phyloP scores from a whole-genome alignment of 2,329 filamentous ascomycete genomes.

The Pseudocercospora vitis region DNA sequence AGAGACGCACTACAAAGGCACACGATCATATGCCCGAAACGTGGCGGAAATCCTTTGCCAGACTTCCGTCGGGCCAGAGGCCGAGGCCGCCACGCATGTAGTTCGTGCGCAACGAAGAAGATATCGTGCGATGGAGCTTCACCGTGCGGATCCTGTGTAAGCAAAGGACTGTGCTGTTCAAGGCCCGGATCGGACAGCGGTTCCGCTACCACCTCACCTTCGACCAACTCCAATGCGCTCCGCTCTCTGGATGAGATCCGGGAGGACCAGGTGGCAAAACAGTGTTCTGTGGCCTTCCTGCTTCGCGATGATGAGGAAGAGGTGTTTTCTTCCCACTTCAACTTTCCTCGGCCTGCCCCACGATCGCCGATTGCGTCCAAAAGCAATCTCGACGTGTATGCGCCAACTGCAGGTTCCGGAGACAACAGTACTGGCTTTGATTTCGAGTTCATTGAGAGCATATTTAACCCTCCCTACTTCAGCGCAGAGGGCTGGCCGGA shows the following conservation, averaged over 20 bases:
- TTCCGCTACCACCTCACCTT: background rate
- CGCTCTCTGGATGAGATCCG: background rate
- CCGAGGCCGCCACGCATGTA: conserved; percentile 11
- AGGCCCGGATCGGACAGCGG: background rate
- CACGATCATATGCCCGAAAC: conserved; percentile 5
- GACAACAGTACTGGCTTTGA: conserved; percentile 1
- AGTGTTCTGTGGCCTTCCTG: conserved; percentile 6
- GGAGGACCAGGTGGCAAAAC: conserved; percentile 1
- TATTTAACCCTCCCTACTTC: conserved; percentile 10
- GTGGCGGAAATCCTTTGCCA: background rate
- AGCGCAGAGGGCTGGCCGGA: conserved; percentile 9
- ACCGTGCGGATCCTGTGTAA: conserved; percentile 11
- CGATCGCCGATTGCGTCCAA: background rate
- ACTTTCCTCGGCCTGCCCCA: conserved; percentile 9
- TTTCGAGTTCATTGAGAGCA: conserved; percentile 11
- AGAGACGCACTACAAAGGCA: conserved; percentile 13
- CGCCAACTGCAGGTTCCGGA: background rate
- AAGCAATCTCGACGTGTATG: background rate
- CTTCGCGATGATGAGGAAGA: conserved; percentile 14
- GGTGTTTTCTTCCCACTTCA: conserved; percentile 15
- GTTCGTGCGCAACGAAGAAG: conserved; percentile 13
- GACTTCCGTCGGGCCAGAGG: conserved; percentile 3
- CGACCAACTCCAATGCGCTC: conserved; percentile 1
- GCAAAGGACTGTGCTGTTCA: conserved; percentile 1
- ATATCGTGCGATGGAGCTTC: conserved; percentile 10